These are phyloP conservation scores for Priceomyces carsonii DNA, from an alignment of 805 yeast genomes.

Conservation along the genomic window DNA sequence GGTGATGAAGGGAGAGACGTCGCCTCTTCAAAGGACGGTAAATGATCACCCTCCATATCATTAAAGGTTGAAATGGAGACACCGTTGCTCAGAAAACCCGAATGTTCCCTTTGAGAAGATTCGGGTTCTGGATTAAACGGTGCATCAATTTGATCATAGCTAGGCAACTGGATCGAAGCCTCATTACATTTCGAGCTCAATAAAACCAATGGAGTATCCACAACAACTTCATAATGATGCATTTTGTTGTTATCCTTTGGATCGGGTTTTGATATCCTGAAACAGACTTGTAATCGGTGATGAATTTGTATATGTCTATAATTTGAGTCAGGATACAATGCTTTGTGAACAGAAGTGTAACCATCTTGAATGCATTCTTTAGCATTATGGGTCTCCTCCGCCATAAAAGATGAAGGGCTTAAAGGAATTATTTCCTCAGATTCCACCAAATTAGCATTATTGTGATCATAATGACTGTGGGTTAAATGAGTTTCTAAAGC, in stretches of 20 bases:
- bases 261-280: conserved; percentile 66
- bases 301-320: conserved; percentile 61
- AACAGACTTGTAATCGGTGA: conserved; percentile 70
- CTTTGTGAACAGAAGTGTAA: conserved; percentile 33
- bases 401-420: conserved; percentile 28
- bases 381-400: conserved; percentile 20
- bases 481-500: conserved; percentile 38
- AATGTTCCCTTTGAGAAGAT: conserved; percentile 13
- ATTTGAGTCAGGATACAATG: conserved; percentile 64
- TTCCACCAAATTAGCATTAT: conserved; percentile 3
- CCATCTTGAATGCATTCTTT: conserved; percentile 36
- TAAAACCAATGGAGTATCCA: conserved; percentile 69
- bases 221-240: conserved; percentile 79
- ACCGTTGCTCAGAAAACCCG: conserved; percentile 32
- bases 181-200: conserved; percentile 44
- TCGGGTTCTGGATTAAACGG: neutral
- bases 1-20: conserved; percentile 47
- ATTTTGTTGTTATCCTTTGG: conserved; percentile 43
- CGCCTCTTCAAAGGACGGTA: conserved; percentile 72
- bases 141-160: conserved; percentile 30
- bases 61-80: conserved; percentile 30
- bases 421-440: conserved; percentile 26
- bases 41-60: conserved; percentile 22
- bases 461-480: conserved; percentile 22
- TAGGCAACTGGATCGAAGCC: conserved; percentile 41